Base-by-base conservation (phyloP, 208 protist genomes). In the Leishmania aethiopica region DNA sequence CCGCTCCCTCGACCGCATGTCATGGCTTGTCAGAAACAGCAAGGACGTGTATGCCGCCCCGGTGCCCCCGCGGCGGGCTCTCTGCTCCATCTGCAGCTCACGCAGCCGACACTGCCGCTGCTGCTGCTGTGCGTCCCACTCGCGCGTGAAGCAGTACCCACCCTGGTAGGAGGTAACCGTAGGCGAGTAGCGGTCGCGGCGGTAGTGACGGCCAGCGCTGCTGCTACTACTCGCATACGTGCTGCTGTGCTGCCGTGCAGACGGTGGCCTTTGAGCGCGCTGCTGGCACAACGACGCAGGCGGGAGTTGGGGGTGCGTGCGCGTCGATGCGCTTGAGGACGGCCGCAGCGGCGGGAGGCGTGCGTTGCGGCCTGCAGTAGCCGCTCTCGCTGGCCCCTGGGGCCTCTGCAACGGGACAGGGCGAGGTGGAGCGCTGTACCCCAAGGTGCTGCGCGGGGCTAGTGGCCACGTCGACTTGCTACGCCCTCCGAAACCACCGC, bases 11-110 rank as follows among this genome's bases (percentile, higher is more conserved):
- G 60, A 55, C 55, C 64, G 70, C 53, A 86, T 47, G 53, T 80
- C 73, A 47, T 82, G 78, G 32, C 78, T 71, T 55, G 82, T 84
- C 17, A 82, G 57, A 25, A 84, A 74, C 32, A 87, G 51, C 15
- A 66, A 75, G 5, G 82, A 40, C 3, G 51, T 76, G 78, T 79
- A 86, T 69, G 78, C 72, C 32, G 64, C 11, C 22, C 77, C 53
- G 62, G 73, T 59, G 22, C 74, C 82, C 35, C 64, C 78, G 53
- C 75, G 62, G 1, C 64, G 81, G 19, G 59, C 69, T 42, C 77
- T 80, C 59, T 85, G 75, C 76, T 85, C 78, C 47, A 35, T 35
- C 7, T 78, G 64, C 64, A 82, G 74, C 1, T 79, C 71, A 7
- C 45, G 73, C 51, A 86, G 62, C 59, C 71, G 55, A 6, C 77